phyloP scores from a whole-genome alignment of 2,329 filamentous ascomycete genomes.

The Diplodia sapinea region DNA sequence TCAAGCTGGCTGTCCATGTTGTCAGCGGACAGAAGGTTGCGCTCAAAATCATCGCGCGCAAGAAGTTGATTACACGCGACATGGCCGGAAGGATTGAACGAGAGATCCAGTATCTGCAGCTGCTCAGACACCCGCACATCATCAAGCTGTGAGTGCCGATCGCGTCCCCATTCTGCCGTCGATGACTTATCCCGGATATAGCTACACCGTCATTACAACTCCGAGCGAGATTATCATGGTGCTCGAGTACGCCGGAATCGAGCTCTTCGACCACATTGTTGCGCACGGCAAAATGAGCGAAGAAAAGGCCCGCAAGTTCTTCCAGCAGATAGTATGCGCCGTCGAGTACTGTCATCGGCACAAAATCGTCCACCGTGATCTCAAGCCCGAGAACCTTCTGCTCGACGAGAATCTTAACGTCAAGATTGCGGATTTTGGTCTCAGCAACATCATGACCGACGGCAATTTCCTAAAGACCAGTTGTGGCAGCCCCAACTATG shows the following conservation, averaged over 20 bases:
- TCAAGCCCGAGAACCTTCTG: slow-evolving; percentile 96
- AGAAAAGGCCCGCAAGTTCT: slow-evolving; percentile 92
- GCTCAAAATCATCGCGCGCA: slow-evolving; percentile 95
- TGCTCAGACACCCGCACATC: slow-evolving; percentile 95
- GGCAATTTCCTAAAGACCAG: slow-evolving; percentile 99
- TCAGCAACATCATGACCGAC: slow-evolving; percentile 99
- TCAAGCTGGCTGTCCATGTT: slow-evolving; percentile 93
- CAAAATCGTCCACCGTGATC: slow-evolving; percentile 96
- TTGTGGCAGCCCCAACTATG: slow-evolving; percentile 97
- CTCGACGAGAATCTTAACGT: slow-evolving; percentile 96
- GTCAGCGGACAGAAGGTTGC: slow-evolving; percentile 94
- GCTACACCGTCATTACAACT: slow-evolving; percentile 96
- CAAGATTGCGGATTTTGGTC: slow-evolving; percentile 97
- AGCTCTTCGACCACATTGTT: slow-evolving; percentile 98
- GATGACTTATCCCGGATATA: slow-evolving; percentile 44
- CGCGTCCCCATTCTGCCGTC: background rate
- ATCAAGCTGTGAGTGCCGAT: slow-evolving; percentile 83
- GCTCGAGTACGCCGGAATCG: slow-evolving; percentile 93
- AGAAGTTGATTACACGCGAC: slow-evolving; percentile 94
- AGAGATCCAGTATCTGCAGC: slow-evolving; percentile 96
- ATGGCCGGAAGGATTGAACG: slow-evolving; percentile 98
- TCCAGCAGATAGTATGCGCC: slow-evolving; percentile 98
- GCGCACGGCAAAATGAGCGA: slow-evolving; percentile 91
- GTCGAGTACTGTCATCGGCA: slow-evolving; percentile 99
- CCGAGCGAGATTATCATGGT: slow-evolving; percentile 98